These are phyloP conservation scores for Amanita rubescens DNA, from an alignment of 768 basidiomycete species.

Conservation along the genomic window DNA sequence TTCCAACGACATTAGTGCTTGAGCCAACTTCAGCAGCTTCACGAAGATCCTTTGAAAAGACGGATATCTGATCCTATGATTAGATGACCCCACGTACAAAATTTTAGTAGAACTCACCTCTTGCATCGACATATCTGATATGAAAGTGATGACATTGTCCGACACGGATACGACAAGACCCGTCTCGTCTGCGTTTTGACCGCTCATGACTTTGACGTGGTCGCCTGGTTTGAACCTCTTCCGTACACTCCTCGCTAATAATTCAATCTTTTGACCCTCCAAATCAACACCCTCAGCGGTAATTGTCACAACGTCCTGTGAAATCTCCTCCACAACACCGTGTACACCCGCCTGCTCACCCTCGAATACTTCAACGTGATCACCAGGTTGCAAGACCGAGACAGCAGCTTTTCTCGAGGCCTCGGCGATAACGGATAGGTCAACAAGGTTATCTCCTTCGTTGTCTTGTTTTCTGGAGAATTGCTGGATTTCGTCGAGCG, in stretches of 20 bases:
- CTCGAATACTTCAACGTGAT: conserved; percentile 95
- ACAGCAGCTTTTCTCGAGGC: conserved; percentile 89
- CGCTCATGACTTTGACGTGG: conserved; percentile 97
- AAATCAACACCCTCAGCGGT: conserved; percentile 75
- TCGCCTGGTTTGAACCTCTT: conserved; percentile 97
- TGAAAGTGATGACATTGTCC: conserved; percentile 88
- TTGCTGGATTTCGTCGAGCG: conserved; percentile 91
- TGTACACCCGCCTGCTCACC: conserved; percentile 93
- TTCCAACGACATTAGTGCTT: conserved; percentile 80
- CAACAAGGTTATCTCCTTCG: conserved; percentile 63
- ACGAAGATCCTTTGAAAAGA: conserved; percentile 94
- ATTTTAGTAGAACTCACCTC: conserved; percentile 48
- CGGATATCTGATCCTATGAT: conserved; percentile 61
- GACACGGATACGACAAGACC: conserved; percentile 91
- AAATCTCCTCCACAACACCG: conserved; percentile 87
- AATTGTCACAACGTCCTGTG: conserved; percentile 80
- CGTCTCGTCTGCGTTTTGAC: conserved; percentile 91
- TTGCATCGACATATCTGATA: conserved; percentile 96
- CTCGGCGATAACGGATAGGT: conserved; percentile 88
- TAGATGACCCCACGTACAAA: conserved; percentile 2
- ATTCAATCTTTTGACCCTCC: conserved; percentile 79
- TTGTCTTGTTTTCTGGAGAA: conserved; percentile 77
- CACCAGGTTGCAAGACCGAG: conserved; percentile 92
- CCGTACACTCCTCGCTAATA: conserved; percentile 82
- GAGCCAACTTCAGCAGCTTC: conserved; percentile 98